Evolutionary conservation across 164 flowering plant genomes (phyloP).

Genomic region (Dillenia turbinata): DNA sequence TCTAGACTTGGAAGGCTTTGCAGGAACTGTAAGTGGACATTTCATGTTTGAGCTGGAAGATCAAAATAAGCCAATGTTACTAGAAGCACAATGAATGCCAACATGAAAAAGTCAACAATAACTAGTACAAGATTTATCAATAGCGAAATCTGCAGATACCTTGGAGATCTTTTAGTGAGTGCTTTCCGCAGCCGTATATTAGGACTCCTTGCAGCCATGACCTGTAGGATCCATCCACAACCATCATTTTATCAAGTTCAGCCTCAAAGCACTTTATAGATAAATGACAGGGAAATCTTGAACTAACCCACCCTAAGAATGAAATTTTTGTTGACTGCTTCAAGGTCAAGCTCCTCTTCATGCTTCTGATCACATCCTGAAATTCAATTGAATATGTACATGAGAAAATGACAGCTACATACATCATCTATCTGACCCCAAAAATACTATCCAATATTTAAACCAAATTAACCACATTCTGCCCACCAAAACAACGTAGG

Average conservation of each 20-base stretch:
- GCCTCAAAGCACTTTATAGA: not conserved
- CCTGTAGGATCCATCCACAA: slow-evolving; percentile 33
- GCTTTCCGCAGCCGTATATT: slow-evolving; percentile 50
- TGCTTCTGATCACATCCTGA: slow-evolving; percentile 91
- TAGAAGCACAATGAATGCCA: not conserved
- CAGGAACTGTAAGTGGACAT: slow-evolving; percentile 84
- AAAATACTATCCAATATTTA: too few relatives aligned
- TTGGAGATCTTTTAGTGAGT: slow-evolving; percentile 31
- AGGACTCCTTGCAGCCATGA: slow-evolving; percentile 97
- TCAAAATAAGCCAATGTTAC: slow-evolving; percentile 8
- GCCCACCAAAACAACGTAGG: too few relatives aligned
- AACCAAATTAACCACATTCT: too few relatives aligned
- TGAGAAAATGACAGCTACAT: too few relatives aligned
- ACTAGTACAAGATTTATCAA: not conserved
- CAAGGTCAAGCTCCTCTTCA: slow-evolving; percentile 74
- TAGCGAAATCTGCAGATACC: slow-evolving; percentile 26
- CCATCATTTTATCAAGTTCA: slow-evolving; percentile 4
- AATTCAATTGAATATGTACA: not conserved
- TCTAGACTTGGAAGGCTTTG: slow-evolving; percentile 66
- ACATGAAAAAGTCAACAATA: not conserved
- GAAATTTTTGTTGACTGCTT: slow-evolving; percentile 63
- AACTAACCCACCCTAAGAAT: slow-evolving; percentile 90
- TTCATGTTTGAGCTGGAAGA: slow-evolving; percentile 36
- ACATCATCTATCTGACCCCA: too few relatives aligned
- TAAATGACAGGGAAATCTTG: not conserved